Evolutionary conservation across 768 basidiomycete genomes (phyloP), one percentile per base, ranked within the genome.

Genomic region (Chiua virens): DNA sequence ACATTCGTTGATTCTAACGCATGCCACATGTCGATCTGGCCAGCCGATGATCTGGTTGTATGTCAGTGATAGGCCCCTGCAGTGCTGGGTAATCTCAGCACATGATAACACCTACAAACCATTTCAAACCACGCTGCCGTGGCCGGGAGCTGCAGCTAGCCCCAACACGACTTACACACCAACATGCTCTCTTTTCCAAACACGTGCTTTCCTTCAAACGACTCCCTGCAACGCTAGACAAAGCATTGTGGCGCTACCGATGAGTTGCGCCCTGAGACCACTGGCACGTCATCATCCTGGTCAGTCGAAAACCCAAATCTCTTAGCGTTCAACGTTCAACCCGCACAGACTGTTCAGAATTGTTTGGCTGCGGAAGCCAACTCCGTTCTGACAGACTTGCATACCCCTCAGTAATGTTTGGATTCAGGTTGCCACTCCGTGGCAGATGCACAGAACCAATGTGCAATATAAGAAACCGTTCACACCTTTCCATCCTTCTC

Each of bases 181-280:
- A n/a, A n/a, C n/a, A 15, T 6, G 25, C 8, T 20, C 40, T n/a
- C 17, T 15, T 22, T 38, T 30, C 48, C 10, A 15, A 10, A 13
- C 13, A 14, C 3, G n/a, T 17, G 15, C n/a, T 36, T 13, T 14
- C 40, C 5, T 39, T 18, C 4, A 9, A 28, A n/a, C 23, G 17
- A 20, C 1, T 42, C 3, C 37, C 55, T 14, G 42, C 50, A 7
- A 58, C 40, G 22, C 60, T 48, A 1, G 60, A 54, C 5, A 7
- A 32, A 18, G 48, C 25, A 17, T 62, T 51, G 34, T 47, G 32
- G 40, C 41, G 59, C 7, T 60, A 62, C 35, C 22, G 32, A 8
- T 9, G 10, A 5, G 5, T 11, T 1, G 14, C 3, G 13, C 13
- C 2, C 4, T n/a, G n/a, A n/a, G n/a, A n/a, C n/a, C n/a, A n/a